Percentiles rank a stretch among this genome's conserved stretches.
These are phyloP conservation scores for Aureobasidium sp. DNA, from an alignment of 2,329 filamentous ascomycete species.

Conservation along the genomic window DNA sequence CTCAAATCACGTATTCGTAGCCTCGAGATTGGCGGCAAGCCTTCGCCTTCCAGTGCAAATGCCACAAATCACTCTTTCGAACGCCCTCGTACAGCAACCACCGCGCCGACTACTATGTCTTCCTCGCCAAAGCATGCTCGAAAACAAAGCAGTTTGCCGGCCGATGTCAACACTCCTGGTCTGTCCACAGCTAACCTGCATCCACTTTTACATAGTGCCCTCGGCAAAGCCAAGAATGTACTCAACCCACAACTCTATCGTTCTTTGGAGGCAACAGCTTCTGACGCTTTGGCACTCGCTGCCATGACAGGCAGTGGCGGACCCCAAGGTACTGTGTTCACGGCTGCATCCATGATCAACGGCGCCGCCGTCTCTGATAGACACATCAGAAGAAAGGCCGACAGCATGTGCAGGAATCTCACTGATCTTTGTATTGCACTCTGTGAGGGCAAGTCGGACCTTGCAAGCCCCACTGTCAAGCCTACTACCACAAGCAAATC, in stretches of 20 bases:
- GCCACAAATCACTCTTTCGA: constrained; percentile 66
- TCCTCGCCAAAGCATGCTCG: constrained; percentile 71
- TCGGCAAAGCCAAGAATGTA: constrained; percentile 66
- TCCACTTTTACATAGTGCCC: constrained; percentile 69
- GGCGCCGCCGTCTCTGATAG: constrained; percentile 57
- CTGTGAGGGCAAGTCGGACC: constrained; percentile 23
- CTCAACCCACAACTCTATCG: constrained; percentile 65
- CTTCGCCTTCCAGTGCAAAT: constrained; percentile 71
- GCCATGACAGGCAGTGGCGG: constrained; percentile 68
- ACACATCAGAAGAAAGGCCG: constrained; percentile 79
- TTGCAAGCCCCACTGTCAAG: not conserved
- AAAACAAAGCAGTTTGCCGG: constrained; percentile 33
- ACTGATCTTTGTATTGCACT: constrained; percentile 88
- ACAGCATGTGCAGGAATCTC: constrained; percentile 84
- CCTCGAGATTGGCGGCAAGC: constrained; percentile 83
- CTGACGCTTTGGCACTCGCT: constrained; percentile 71
- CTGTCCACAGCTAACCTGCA: constrained; percentile 50
- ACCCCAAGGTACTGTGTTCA: constrained; percentile 53
- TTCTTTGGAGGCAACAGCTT: constrained; percentile 70
- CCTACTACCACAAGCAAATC: not conserved
- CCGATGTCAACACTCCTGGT: constrained; percentile 30
- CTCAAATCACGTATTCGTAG: constrained; percentile 87
- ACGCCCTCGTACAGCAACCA: constrained; percentile 81
- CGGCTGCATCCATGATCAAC: constrained; percentile 53
- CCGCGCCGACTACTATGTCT: constrained; percentile 82